Percentiles rank a stretch among this genome's conserved stretches.
phyloP scores from a whole-genome alignment of 2,329 filamentous ascomycete species.

The Pseudogymnoascus sp. region DNA sequence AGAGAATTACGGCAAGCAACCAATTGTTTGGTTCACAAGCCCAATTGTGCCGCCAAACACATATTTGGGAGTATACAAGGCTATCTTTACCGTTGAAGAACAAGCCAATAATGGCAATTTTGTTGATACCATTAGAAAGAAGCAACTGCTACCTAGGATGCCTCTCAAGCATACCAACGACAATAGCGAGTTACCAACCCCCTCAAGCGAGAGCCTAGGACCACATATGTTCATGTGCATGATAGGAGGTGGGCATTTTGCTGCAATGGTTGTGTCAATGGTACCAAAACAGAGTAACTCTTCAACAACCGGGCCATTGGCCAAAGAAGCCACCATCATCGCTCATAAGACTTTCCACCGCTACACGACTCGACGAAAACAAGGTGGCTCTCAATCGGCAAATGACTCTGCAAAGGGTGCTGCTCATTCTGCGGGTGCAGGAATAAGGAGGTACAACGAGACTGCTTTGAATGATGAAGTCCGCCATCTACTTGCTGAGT shows the following conservation, averaged over 20 bases:
- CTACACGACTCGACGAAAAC: conserved; percentile 92
- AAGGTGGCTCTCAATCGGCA: conserved; percentile 88
- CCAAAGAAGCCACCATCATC: conserved; percentile 77
- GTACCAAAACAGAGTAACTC: conserved; percentile 70
- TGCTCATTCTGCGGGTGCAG: conserved; percentile 88
- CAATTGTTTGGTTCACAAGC: conserved; percentile 79
- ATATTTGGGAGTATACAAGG: conserved; percentile 78
- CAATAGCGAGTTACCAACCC: conserved; percentile 49
- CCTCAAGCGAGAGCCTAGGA: conserved; percentile 51
- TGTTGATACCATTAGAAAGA: conserved; percentile 60
- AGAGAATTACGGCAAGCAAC: conserved; percentile 56
- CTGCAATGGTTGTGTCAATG: conserved; percentile 88
- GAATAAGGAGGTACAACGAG: conserved; percentile 87
- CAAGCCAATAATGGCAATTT: conserved; percentile 54
- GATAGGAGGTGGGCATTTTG: conserved; percentile 97
- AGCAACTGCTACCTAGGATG: conserved; percentile 62
- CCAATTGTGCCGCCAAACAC: conserved; percentile 65
- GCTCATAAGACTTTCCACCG: conserved; percentile 97
- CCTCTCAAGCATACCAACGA: conserved; percentile 40
- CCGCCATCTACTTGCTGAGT: conserved; percentile 68
- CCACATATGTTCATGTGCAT: conserved; percentile 95
- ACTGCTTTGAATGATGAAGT: conserved; percentile 84
- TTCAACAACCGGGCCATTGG: conserved; percentile 58
- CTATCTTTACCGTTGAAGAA: conserved; percentile 67
- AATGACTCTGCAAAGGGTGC: conserved; percentile 91